Evolutionary conservation across 306 rosid genomes (phyloP), one percentile per base, ranked within the genome.

Genomic region (Vachellia pachyceras): DNA sequence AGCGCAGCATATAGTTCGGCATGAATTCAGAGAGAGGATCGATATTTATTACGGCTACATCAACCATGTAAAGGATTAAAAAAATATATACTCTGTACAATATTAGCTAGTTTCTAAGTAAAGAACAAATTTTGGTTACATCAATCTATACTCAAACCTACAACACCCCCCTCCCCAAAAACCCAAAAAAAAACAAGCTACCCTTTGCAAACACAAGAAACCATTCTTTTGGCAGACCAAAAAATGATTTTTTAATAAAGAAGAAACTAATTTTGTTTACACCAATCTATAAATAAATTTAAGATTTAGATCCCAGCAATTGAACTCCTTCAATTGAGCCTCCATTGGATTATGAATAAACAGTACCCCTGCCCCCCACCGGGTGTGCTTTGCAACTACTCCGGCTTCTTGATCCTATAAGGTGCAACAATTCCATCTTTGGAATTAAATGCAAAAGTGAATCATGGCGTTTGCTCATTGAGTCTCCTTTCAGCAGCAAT

Each of bases 401-500:
- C 69, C 55, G 20, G 86, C 72, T 76, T 70, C 65, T 71, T 57
- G 67, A 66, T 72, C 61, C 68, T 55, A 54, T 44, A 35, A 18
- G 67, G 65, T 39, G 75, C 73, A 71, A 72, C 18, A 20, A 46
- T 18, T 42, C 66, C 76, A 40, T 7, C 36, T 22, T 69, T 64
- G 22, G 55, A 75, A 74, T 18, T 36, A 83, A 75, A 2, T 6
- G 23, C 14, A 10, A 45, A 46, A 22, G 75, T 18, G 23, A 76
- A 57, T 87, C 84, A 85, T 40, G 85, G 18, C 44, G 82, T 68
- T 57, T 87, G 94, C 67, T 84, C 90, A 80, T 76, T 69, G 54
- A 87, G 87, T 86, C 99, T 90, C 85, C 90, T 93, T 87, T 95
- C 94, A 75, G 99, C 99, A 55, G 98, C 98, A 18, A 93, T 80